Percentiles rank a stretch among this genome's conserved stretches.
These are phyloP conservation scores for Serendipita sp. DNA, from an alignment of 1,284 basidiomycete genomes.

Conservation along the genomic window DNA sequence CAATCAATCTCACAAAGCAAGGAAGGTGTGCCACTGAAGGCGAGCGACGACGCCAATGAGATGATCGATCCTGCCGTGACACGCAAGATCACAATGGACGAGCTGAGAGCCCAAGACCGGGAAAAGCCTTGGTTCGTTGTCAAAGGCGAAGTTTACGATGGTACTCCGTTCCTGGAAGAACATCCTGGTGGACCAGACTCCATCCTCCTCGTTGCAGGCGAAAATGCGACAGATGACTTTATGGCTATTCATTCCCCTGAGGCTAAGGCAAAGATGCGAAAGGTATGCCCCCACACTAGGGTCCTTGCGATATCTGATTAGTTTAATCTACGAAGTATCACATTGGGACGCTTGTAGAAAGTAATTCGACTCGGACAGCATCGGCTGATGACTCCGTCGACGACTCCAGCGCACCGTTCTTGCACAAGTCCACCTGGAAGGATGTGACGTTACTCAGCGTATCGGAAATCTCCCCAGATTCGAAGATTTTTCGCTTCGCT, in stretches of 20 bases:
- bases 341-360: conserved; percentile 28
- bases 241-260: conserved; percentile 41
- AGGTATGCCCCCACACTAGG: conserved; percentile 20
- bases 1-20: conserved; percentile 8
- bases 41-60: conserved; percentile 12
- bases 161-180: conserved; percentile 37
- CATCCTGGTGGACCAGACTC: conserved; percentile 53
- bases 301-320: conserved; percentile 11
- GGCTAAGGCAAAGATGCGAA: conserved; percentile 32
- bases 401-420: conserved; percentile 26
- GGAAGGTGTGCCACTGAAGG: conserved; percentile 15
- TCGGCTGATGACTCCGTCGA: conserved; percentile 10
- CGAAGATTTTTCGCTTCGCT: conserved; percentile 39
- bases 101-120: conserved; percentile 32
- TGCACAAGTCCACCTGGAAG: conserved; percentile 41
- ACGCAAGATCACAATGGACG: conserved; percentile 32
- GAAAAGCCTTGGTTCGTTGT: conserved; percentile 50
- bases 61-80: conserved; percentile 29
- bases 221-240: conserved; percentile 54
- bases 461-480: conserved; percentile 33
- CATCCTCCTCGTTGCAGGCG: conserved; percentile 43
- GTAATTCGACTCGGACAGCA: neutral
- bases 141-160: conserved; percentile 42
- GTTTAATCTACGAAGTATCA: conserved; percentile 21
- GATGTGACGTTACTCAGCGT: conserved; percentile 29